phyloP scores from a whole-genome alignment of 2,329 filamentous ascomycete species.

The Fusarium sp. region DNA sequence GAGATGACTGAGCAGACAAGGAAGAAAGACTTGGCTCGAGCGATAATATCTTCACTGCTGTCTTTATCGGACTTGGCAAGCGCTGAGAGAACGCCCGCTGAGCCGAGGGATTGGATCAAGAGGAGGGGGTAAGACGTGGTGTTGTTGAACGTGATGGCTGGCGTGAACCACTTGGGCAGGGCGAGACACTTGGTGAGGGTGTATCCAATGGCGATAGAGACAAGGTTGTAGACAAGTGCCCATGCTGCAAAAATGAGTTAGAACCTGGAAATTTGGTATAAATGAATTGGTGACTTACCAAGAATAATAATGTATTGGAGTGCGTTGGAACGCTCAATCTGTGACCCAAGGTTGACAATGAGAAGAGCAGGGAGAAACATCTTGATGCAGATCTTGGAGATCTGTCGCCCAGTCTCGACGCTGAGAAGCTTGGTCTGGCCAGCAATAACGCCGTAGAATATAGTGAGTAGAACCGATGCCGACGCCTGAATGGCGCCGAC shows the following conservation, averaged over 20 bases:
- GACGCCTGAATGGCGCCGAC: slow-evolving; percentile 38
- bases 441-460: slow-evolving; percentile 32
- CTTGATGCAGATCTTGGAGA: slow-evolving; percentile 36
- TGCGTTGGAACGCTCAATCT: slow-evolving; percentile 31
- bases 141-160: slow-evolving; percentile 35
- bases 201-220: slow-evolving; percentile 25
- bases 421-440: slow-evolving; percentile 31
- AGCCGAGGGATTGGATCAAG: slow-evolving; percentile 33
- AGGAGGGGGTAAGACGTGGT: slow-evolving; percentile 35
- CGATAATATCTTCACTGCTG: slow-evolving; percentile 20
- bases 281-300: background rate
- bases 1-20: slow-evolving; percentile 37
- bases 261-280: accelerated
- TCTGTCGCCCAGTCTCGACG: slow-evolving; percentile 34
- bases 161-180: slow-evolving; percentile 35
- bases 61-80: slow-evolving; percentile 33
- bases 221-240: slow-evolving; percentile 33
- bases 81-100: slow-evolving; percentile 27
- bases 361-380: slow-evolving; percentile 38
- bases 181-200: slow-evolving; percentile 22
- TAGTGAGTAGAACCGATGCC: slow-evolving; percentile 37
- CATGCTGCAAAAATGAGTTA: slow-evolving; percentile 12
- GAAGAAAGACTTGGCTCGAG: slow-evolving; percentile 35
- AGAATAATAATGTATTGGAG: slow-evolving; percentile 23
- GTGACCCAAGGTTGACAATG: slow-evolving; percentile 29